phyloP scores from a whole-genome alignment of 352 stramenopile genomes.

The Pythium rhizo-oryzae region DNA sequence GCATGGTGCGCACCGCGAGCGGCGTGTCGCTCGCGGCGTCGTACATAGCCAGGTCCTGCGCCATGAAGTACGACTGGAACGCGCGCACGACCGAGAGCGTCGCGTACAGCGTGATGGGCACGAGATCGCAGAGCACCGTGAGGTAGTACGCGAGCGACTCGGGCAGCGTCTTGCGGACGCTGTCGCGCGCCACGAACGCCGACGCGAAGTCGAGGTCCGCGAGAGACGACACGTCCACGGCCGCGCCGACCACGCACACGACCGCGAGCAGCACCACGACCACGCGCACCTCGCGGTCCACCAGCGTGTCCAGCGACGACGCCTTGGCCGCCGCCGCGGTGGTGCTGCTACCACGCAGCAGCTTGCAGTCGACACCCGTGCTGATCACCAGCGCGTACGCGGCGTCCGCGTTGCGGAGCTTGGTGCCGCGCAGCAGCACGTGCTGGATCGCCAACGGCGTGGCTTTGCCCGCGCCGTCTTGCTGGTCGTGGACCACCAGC shows the following conservation, averaged over 20 bases:
- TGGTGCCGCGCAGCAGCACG: constrained; percentile 86
- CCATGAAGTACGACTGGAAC: constrained; percentile 87
- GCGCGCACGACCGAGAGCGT: constrained; percentile 86
- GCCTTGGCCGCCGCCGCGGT: constrained; percentile 49
- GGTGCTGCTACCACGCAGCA: constrained; percentile 85
- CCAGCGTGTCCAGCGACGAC: constrained; percentile 79
- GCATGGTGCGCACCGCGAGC: constrained; percentile 84
- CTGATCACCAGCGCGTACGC: constrained; percentile 92
- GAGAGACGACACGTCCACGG: constrained; percentile 58
- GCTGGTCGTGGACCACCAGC: constrained; percentile 36
- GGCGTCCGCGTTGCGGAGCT: constrained; percentile 89
- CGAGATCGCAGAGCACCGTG: constrained; percentile 74
- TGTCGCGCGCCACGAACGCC: constrained; percentile 33
- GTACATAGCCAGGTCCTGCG: constrained; percentile 81
- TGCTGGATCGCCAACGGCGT: constrained; percentile 75
- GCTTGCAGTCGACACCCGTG: constrained; percentile 90
- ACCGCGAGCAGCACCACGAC: constrained; percentile 67
- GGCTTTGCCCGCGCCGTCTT: constrained; percentile 9
- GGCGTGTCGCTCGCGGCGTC: constrained; percentile 59
- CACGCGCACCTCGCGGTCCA: constrained; percentile 76
- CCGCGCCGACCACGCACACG: constrained; percentile 69
- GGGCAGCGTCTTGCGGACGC: constrained; percentile 49
- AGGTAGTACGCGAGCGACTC: constrained; percentile 83
- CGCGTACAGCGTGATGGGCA: constrained; percentile 87
- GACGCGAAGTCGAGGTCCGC: constrained; percentile 33